Evolutionary conservation across 768 basidiomycete species (phyloP).

Genomic region (Zangia roseola): DNA sequence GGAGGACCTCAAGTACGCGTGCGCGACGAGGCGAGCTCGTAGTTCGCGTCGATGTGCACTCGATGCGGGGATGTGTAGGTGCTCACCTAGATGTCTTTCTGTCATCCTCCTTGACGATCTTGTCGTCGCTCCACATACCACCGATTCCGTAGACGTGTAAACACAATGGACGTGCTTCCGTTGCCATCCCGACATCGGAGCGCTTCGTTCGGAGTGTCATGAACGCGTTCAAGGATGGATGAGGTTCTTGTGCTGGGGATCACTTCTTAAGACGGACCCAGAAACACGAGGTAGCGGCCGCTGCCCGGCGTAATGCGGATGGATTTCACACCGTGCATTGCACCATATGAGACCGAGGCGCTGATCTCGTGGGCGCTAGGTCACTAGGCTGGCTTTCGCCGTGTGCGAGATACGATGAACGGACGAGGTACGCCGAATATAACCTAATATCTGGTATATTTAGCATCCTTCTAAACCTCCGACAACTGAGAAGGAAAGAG

Average conservation of each 20-base stretch:
- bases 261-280: neutral
- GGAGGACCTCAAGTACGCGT: neutral
- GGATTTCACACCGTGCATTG: neutral
- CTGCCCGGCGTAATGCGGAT: neutral
- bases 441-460: neutral
- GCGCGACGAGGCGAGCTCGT: neutral
- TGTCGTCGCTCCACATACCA: slow-evolving; percentile 29
- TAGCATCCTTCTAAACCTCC: neutral
- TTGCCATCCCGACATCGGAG: neutral
- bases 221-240: neutral
- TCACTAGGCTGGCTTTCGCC: too few species aligned
- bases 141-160: slow-evolving; percentile 31
- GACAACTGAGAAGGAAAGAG: too few species aligned
- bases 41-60: too few species aligned
- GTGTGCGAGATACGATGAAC: neutral
- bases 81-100: slow-evolving; percentile 25
- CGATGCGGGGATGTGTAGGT: too few species aligned
- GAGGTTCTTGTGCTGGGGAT: neutral
- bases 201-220: slow-evolving; percentile 3
- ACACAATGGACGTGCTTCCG: slow-evolving; percentile 9
- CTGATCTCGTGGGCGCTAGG: slow-evolving; percentile 1
- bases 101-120: slow-evolving; percentile 28
- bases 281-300: slow-evolving; percentile 1
- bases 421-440: too few species aligned
- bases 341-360: neutral